Conservation (phyloP, 2,329 filamentous ascomycete genomes). For the Colletotrichum lentis region DNA sequence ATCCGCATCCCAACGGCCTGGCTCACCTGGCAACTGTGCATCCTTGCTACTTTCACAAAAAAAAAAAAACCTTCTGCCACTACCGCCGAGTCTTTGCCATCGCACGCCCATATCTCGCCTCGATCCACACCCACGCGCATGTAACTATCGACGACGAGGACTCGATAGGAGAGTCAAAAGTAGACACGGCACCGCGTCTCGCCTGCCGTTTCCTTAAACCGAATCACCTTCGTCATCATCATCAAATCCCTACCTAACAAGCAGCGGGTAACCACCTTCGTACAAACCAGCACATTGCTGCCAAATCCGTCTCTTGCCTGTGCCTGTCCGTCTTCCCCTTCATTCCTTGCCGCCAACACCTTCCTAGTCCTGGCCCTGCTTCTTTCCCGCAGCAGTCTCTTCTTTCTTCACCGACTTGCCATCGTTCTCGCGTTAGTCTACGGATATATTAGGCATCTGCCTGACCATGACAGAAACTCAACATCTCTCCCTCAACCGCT, state of each 20-base stretch:
- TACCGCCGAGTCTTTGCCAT: background rate
- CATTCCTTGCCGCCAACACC: slow-evolving; percentile 20
- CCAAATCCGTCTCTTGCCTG: slow-evolving; percentile 18
- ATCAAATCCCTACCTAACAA: slow-evolving; percentile 17
- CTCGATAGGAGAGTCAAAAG: slow-evolving; percentile 9
- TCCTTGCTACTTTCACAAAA: slow-evolving; percentile 31
- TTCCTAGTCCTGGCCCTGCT: slow-evolving; percentile 3
- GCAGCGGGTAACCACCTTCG: slow-evolving; percentile 25
- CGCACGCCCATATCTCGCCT: slow-evolving; percentile 11
- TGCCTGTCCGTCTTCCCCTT: slow-evolving; percentile 19
- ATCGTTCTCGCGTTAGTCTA: background rate
- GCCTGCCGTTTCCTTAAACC: slow-evolving; percentile 11
- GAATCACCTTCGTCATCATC: slow-evolving; percentile 22
- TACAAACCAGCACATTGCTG: slow-evolving; percentile 25
- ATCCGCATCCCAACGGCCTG: slow-evolving; percentile 25
- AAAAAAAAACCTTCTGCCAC: slow-evolving; percentile 5
- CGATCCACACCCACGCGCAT: slow-evolving; percentile 8
- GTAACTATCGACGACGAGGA: slow-evolving; percentile 6
- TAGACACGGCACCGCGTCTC: slow-evolving; percentile 16
- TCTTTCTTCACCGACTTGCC: slow-evolving; percentile 32
- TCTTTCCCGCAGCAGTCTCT: slow-evolving; percentile 2
- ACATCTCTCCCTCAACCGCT: slow-evolving; percentile 16
- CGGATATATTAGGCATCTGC: slow-evolving; percentile 35
- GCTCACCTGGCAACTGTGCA: slow-evolving; percentile 23
- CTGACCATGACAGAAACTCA: slow-evolving; percentile 31